A percentile compares a stretch with the other conserved stretches of the same genome.
Conservation (phyloP, 2,329 filamentous ascomycete species). For the Chaetomium strumarium region DNA sequence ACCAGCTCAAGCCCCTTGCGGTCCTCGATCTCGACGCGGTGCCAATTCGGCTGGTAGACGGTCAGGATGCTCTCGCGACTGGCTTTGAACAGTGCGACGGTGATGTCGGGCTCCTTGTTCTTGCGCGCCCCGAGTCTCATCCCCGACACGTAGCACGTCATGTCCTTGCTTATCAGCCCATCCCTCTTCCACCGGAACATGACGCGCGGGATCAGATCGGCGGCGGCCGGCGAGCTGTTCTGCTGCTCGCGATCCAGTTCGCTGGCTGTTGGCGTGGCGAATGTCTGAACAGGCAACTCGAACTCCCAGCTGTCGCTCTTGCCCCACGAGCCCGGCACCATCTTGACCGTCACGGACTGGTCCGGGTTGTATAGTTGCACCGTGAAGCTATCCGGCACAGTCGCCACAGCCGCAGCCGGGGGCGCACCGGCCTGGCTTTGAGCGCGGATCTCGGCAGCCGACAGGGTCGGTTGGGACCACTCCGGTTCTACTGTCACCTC, state of each 20-base stretch:
- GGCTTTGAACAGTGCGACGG: conserved; percentile 77
- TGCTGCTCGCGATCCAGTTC: conserved; percentile 67
- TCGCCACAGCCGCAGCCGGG: conserved; percentile 58
- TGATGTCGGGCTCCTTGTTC: conserved; percentile 90
- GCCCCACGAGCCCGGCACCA: conserved; percentile 72
- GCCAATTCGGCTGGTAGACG: conserved; percentile 88
- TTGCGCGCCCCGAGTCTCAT: conserved; percentile 68
- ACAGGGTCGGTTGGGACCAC: conserved; percentile 78
- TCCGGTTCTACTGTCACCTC: conserved; percentile 80
- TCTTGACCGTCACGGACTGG: conserved; percentile 66
- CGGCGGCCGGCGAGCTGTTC: conserved; percentile 35
- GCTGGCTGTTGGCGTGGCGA: conserved; percentile 72
- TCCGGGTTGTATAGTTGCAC: conserved; percentile 93
- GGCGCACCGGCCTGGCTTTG: conserved; percentile 34
- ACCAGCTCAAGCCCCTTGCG: conserved; percentile 87
- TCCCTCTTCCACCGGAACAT: conserved; percentile 88
- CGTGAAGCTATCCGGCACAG: conserved; percentile 72
- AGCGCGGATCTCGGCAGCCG: conserved; percentile 71
- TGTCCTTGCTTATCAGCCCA: conserved; percentile 75
- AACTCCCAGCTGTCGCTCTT: conserved; percentile 83
- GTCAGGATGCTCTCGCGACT: conserved; percentile 62
- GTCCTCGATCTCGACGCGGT: conserved; percentile 87
- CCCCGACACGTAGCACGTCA: conserved; percentile 82
- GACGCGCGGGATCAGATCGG: conserved; percentile 62
- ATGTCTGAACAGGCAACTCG: conserved; percentile 80